Evolutionary conservation across 805 yeast genomes (phyloP).

Genomic region (Ogataea ramenticola): DNA sequence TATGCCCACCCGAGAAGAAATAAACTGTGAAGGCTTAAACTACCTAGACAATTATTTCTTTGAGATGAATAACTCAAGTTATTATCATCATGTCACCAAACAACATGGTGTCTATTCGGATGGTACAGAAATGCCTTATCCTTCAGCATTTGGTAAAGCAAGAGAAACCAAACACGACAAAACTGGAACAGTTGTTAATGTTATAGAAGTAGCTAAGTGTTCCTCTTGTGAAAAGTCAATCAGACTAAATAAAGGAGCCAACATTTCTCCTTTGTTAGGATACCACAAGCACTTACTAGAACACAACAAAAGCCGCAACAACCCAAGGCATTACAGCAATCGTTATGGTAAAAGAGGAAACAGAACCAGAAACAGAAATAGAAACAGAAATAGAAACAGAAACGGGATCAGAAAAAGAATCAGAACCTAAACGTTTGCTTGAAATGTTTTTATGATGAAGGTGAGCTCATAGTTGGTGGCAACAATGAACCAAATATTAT

Average conservation of each 20-base stretch:
- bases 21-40: constrained; percentile 1
- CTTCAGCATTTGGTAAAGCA: constrained; percentile 16
- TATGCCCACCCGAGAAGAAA: constrained; percentile 4
- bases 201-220: constrained; percentile 18
- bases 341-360: neutral
- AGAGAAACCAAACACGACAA: constrained; percentile 11
- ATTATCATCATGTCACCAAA: constrained; percentile 24
- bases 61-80: constrained; percentile 18
- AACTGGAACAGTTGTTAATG: constrained; percentile 8
- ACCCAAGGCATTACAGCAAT: neutral
- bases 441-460: too few relatives aligned
- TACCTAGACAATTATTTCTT: constrained; percentile 13
- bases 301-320: constrained; percentile 15
- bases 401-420: too few relatives aligned
- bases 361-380: too few relatives aligned
- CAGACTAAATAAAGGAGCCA: constrained; percentile 13
- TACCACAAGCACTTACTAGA: constrained; percentile 22
- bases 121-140: constrained; percentile 22
- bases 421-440: too few relatives aligned
- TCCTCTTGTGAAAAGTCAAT: constrained; percentile 12
- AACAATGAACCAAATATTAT: too few relatives aligned
- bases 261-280: constrained; percentile 17
- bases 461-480: too few relatives aligned
- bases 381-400: too few relatives aligned
- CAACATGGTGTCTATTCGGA: constrained; percentile 25